A percentile compares a stretch with the other conserved stretches of the same genome.
phyloP scores from a whole-genome alignment of 176 grass and related monocot genomes.

The Cenchrus americanus region DNA sequence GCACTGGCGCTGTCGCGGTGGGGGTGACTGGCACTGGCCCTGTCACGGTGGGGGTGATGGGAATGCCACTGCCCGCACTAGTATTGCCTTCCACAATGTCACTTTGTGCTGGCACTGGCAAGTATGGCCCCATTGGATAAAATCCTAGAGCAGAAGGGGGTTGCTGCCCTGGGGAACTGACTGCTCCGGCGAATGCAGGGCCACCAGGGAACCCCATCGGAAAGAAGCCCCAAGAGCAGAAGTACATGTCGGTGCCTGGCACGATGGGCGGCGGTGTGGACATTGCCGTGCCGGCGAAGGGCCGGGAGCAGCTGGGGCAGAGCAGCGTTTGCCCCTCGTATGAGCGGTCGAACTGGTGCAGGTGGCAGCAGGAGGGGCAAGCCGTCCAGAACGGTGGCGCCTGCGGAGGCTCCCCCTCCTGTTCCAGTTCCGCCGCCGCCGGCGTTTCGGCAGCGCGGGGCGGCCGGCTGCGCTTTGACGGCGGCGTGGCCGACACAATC shows the following conservation, averaged over 20 bases:
- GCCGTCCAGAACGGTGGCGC: slow-evolving; percentile 25
- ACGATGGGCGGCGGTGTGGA: slow-evolving; percentile 31
- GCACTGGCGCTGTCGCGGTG: background rate
- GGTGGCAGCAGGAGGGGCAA: slow-evolving; percentile 30
- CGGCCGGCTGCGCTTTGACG: slow-evolving; percentile 12
- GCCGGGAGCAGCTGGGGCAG: slow-evolving; percentile 27
- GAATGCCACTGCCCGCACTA: background rate
- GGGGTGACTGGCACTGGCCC: background rate
- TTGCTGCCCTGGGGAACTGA: slow-evolving; percentile 1
- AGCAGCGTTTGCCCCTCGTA: slow-evolving; percentile 16
- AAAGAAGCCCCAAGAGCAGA: slow-evolving; percentile 62
- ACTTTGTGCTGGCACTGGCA: slow-evolving; percentile 21
- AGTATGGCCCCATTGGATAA: slow-evolving; percentile 40
- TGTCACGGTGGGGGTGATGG: background rate
- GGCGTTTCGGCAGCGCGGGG: slow-evolving; percentile 1
- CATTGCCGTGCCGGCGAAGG: slow-evolving; percentile 18
- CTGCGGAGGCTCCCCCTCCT: background rate
- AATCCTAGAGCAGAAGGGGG: slow-evolving; percentile 14
- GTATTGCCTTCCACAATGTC: background rate
- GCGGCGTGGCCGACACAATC: background rate
- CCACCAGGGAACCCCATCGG: slow-evolving; percentile 52
- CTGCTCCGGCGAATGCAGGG: slow-evolving; percentile 15
- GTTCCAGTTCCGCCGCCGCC: background rate
- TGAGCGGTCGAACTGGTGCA: slow-evolving; percentile 31
- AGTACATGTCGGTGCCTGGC: slow-evolving; percentile 57